These are phyloP conservation scores for Mycena galericulata DNA, from an alignment of 768 basidiomycete species.

Conservation along the genomic window DNA sequence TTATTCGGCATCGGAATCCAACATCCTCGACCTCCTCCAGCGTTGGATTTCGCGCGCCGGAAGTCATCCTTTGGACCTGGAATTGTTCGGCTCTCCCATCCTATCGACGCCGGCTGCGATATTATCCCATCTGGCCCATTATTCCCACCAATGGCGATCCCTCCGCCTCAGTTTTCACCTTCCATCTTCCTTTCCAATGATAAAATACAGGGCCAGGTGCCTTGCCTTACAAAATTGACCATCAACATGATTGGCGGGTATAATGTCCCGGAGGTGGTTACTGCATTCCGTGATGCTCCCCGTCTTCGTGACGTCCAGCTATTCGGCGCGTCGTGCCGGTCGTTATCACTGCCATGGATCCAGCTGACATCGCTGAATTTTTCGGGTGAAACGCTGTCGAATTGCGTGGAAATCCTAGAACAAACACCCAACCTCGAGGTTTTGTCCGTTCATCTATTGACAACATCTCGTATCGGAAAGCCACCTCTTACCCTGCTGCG, in stretches of 20 bases:
- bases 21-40: neutral
- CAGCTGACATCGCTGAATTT: conserved; percentile 17
- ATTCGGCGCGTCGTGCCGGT: neutral
- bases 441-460: neutral
- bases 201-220: neutral
- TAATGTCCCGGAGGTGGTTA: neutral
- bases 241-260: neutral
- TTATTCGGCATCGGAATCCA: neutral
- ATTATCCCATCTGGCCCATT: neutral
- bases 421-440: conserved; percentile 13
- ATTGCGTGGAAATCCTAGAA: neutral
- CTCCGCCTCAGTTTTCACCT: neutral
- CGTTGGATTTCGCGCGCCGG: conserved; percentile 23
- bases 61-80: conserved; percentile 1
- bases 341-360: conserved; percentile 20
- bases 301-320: conserved; percentile 11
- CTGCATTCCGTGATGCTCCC: conserved; percentile 12
- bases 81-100: neutral
- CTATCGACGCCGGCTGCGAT: neutral
- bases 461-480: too few relatives aligned
- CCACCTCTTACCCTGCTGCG: neutral
- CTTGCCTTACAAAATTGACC: neutral
- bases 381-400: neutral
- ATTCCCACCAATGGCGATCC: neutral
- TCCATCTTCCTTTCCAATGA: neutral